Evolutionary conservation across 441 rosid genomes (phyloP), one percentile per base, ranked within the genome.

Genomic region (Eutrema salsugineum): DNA sequence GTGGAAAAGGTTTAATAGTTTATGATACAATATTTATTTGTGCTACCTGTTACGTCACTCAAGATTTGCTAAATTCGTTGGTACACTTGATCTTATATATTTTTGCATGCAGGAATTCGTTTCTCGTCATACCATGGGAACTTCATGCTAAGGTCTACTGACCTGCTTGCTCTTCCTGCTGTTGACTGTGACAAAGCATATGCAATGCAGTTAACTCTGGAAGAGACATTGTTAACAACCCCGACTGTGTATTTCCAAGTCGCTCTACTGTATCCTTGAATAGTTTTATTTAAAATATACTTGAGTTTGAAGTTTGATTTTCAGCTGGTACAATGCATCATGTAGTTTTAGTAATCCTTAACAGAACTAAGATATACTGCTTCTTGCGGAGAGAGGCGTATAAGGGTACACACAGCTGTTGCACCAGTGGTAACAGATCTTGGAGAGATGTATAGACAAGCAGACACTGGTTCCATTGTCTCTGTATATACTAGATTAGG

Each of bases 121-220:
- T 96, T 89, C 79, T 83, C 97, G 32, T 78, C 96, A 72, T 96
- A 93, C 81, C 99, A 96, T 77, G 99, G 99, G 61, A 96, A 96
- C 83, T 94, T 96, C 81, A 96, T 96, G 99, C 81, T 96, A 74
- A 88, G 98, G 73, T 96, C 99, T 75, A 90, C 98, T 15, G 98
- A 96, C 81, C 75, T 96, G 61, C 64, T 96, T 75, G 98, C 99
- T 5, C 98, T 96, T 87, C 99, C 99, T 40, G 98, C 96, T 40
- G 93, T 91, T 66, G 99, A 96, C 78, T 96, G 99, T 81, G 99
- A 96, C 77, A 96, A 96, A 84, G 99, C 99, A 77, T 96, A 90
- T 83, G 99, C 93, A 22, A 86, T 91, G 99, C 97, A 94, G 85
- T 78, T 94, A 65, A 80, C 95, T 69, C 88, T 94, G 54, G 99